phyloP scores from a whole-genome alignment of 2,329 filamentous ascomycete species.

The Penicillium sp. region DNA sequence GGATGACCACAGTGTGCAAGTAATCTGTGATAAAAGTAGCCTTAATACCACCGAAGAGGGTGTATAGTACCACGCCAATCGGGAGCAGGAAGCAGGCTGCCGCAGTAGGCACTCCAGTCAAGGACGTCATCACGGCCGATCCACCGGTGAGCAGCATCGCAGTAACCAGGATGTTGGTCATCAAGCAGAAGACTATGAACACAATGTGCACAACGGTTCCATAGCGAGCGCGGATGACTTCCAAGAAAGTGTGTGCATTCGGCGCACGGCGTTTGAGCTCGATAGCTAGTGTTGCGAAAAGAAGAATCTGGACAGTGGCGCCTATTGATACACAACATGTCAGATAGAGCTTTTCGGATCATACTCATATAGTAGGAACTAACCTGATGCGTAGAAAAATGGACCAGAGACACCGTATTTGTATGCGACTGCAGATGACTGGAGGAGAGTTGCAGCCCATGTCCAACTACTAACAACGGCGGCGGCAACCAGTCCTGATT shows the following conservation, averaged over 20 bases:
- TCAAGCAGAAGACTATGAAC: constrained; percentile 77
- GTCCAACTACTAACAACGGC: constrained; percentile 94
- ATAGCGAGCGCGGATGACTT: constrained; percentile 79
- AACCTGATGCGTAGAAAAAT: constrained; percentile 65
- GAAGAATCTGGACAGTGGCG: constrained; percentile 82
- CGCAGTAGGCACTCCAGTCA: constrained; percentile 73
- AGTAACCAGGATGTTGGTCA: constrained; percentile 84
- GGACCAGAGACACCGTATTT: constrained; percentile 68
- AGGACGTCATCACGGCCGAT: constrained; percentile 67
- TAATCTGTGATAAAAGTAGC: constrained; percentile 85
- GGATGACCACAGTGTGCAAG: constrained; percentile 70
- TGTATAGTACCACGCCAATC: constrained; percentile 78
- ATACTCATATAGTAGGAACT: constrained; percentile 32
- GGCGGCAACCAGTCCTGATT: constrained; percentile 81
- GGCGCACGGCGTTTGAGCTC: constrained; percentile 83
- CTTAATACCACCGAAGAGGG: constrained; percentile 73
- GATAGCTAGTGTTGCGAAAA: constrained; percentile 88
- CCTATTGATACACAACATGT: constrained; percentile 50
- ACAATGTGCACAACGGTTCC: constrained; percentile 70
- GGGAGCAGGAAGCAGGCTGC: constrained; percentile 84
- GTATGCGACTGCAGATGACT: constrained; percentile 80
- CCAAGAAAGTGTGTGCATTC: constrained; percentile 81
- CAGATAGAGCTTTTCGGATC: constrained; percentile 42
- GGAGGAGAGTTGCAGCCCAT: constrained; percentile 81
- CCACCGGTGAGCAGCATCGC: constrained; percentile 87